Base-by-base conservation (phyloP, 2,329 filamentous ascomycete genomes). In the Penicillium sp. region DNA sequence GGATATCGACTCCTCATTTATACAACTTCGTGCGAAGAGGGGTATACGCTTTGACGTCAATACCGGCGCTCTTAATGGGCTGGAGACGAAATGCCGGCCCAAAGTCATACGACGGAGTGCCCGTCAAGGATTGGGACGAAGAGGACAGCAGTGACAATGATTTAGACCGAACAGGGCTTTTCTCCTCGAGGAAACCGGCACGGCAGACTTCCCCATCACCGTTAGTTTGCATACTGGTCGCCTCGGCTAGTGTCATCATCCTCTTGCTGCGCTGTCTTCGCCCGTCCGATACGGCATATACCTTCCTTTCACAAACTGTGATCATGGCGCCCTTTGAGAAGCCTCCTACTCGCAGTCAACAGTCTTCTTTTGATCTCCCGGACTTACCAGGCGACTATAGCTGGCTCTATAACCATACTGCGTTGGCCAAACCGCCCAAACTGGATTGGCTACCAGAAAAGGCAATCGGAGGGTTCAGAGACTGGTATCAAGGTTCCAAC, bases 351-450 rank as follows among this genome's bases (percentile, higher is more conserved):
- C 41, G 47, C 15, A 41, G 28, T 13, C 29, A 49, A 4, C 38
- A 29, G 7, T 51, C 53, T 42, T 41, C 55, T 1, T 51, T 64
- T 9, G 51, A 56, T 21, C 39, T 61, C 9, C 53, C 42, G 2
- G 7, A 50, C 2, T n/a, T 64, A 28, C 39, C 45, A 6, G 59
- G 58, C 10, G 55, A 59, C 31, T 61, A 57, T 45, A 53, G 54
- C 46, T 61, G 58, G 58, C 54, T 65, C 15, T 51, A 47, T 16
- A 59, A 61, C 50, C 58, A 57, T 28, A 61, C 61, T 4, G 61
- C 61, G 2, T 46, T 65, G 12, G 51, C 42, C 6, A 28, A 52
- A 6, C 57, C 61, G 1, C 49, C 45, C 1, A 24, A 48, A 2
- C 56, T 60, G 16, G 55, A 63, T 38, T 65, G 61, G 61, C 50